Percentiles rank a stretch among this genome's conserved stretches.
Conservation (phyloP, 2,329 filamentous ascomycete species). For the Chrysoporthe puriensis region DNA sequence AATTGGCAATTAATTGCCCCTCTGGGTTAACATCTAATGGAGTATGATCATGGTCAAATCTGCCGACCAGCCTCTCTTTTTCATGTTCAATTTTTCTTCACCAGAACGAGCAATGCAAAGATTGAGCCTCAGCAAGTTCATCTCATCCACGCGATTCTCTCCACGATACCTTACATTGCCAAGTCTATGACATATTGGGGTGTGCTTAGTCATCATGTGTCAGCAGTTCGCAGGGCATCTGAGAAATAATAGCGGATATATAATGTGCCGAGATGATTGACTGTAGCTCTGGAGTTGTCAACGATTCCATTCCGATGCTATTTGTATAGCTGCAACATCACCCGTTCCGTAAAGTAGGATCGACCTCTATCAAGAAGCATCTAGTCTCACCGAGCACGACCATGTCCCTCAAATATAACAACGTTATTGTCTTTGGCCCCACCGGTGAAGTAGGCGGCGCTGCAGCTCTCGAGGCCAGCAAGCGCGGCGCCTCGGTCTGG, state of each 20-base stretch:
- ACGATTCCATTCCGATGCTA: too few species aligned
- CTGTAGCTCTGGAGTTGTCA: too few species aligned
- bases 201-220: background rate
- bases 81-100: background rate
- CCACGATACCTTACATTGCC: background rate
- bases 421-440: slow-evolving; percentile 51
- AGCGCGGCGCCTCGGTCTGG: slow-evolving; percentile 44
- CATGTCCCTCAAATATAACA: slow-evolving; percentile 30
- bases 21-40: too few species aligned
- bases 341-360: background rate
- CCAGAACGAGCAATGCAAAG: background rate
- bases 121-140: background rate
- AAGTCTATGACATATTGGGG: background rate
- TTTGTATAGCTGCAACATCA: too few species aligned
- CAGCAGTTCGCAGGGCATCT: too few species aligned
- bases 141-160: background rate
- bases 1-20: too few species aligned
- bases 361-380: background rate
- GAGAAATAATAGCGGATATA: too few species aligned
- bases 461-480: slow-evolving; percentile 43
- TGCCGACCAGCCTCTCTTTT: background rate
- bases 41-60: too few species aligned
- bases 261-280: too few species aligned
- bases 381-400: background rate
- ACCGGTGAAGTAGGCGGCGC: slow-evolving; percentile 50